These are phyloP conservation scores for Tylopilus felleus DNA, from an alignment of 768 basidiomycete species.

Conservation along the genomic window DNA sequence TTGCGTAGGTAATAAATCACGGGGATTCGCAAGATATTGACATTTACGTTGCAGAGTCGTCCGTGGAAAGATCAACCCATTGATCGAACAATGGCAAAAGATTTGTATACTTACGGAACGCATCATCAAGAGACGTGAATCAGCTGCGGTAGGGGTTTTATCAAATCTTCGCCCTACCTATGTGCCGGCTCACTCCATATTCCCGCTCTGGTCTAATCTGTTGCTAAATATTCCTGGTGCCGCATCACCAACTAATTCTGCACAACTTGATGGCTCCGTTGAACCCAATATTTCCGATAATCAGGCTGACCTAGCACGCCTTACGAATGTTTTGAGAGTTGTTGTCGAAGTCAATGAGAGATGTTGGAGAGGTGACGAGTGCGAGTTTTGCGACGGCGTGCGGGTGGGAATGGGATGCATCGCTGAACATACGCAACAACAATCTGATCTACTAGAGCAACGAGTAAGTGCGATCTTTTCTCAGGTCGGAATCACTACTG, in stretches of 20 bases:
- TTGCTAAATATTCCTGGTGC: conserved; percentile 32
- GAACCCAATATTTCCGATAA: conserved; percentile 31
- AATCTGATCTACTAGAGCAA: conserved; percentile 71
- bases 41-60: conserved; percentile 51
- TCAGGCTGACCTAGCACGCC: conserved; percentile 79
- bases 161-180: conserved; percentile 60
- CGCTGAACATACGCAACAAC: conserved; percentile 62
- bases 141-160: conserved; percentile 78
- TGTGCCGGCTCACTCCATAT: conserved; percentile 68
- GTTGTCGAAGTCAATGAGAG: conserved; percentile 74
- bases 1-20: conserved; percentile 48
- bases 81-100: conserved; percentile 91
- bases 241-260: conserved; percentile 1
- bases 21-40: background rate
- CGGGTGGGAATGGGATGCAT: conserved; percentile 70
- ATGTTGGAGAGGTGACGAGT: conserved; percentile 83
- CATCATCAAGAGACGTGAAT: conserved; percentile 84
- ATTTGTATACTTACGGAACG: conserved; percentile 86
- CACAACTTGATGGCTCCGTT: conserved; percentile 11
- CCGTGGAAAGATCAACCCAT: conserved; percentile 66
- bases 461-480: conserved; percentile 46
- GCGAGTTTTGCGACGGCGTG: conserved; percentile 77
- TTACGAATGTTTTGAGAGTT: conserved; percentile 79
- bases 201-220: conserved; percentile 45
- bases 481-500: background rate